Conservation (phyloP, 805 yeast species). For the Wickerhamiella kazuoi region DNA sequence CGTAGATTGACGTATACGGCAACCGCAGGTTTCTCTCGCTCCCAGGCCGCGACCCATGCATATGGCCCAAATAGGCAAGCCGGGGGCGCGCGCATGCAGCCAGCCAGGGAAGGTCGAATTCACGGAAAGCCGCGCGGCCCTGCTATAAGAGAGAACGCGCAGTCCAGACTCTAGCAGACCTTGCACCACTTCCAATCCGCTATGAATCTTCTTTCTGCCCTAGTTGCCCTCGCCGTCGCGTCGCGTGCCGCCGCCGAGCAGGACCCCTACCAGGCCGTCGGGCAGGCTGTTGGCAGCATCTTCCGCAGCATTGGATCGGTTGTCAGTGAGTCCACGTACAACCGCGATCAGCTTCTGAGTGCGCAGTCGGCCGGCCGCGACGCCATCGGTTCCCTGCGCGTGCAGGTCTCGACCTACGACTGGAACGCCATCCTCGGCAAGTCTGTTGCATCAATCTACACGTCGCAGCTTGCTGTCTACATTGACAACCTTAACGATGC, state of each 20-base stretch:
- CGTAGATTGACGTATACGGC: too few species aligned
- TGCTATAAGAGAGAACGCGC: too few species aligned
- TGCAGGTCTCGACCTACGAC: constrained; percentile 7
- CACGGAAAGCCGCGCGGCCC: too few species aligned
- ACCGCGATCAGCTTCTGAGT: constrained; percentile 4
- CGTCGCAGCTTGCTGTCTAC: constrained; percentile 8
- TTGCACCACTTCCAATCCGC: too few species aligned
- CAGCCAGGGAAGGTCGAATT: too few species aligned
- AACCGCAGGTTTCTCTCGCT: too few species aligned
- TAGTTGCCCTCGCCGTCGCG: neutral
- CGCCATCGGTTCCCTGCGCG: constrained; percentile 7
- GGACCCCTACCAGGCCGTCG: constrained; percentile 29
- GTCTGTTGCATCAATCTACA: constrained; percentile 9
- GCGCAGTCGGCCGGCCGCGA: constrained; percentile 6
- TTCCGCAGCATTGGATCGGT: constrained; percentile 63
- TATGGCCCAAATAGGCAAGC: too few species aligned
- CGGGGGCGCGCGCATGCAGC: too few species aligned
- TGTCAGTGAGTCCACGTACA: constrained; percentile 6
- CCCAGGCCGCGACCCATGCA: too few species aligned
- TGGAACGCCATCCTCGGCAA: constrained; percentile 10
- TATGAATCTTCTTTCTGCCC: neutral
- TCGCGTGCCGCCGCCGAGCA: neutral
- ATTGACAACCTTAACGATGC: constrained; percentile 6
- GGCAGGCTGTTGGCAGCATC: constrained; percentile 49
- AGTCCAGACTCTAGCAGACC: too few species aligned